Conservation (phyloP, 73 alveolate species). For the Paramecium sonneborni region DNA sequence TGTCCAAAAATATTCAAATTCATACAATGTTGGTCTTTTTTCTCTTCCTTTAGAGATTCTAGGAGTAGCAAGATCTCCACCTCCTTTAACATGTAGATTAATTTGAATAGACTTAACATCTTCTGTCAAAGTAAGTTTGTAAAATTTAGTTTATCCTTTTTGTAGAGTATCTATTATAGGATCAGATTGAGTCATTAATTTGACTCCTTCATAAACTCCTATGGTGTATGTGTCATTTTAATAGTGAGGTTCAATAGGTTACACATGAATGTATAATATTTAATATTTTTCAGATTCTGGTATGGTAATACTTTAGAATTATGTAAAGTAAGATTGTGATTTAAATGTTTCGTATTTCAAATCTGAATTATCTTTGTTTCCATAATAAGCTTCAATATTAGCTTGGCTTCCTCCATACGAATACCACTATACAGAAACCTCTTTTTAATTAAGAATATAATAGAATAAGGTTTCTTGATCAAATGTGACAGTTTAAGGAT, state of each 20-base stretch:
- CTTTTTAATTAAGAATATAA: background rate
- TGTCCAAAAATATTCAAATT: background rate
- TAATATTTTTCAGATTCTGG: background rate
- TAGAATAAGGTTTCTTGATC: background rate
- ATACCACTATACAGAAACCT: background rate
- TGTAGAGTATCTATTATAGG: background rate
- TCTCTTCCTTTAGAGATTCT: background rate
- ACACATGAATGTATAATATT: background rate
- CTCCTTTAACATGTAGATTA: background rate
- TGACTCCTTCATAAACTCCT: conserved; percentile 4
- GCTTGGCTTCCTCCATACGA: conserved; percentile 19
- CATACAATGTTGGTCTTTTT: background rate
- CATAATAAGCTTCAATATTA: background rate
- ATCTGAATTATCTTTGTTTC: background rate
- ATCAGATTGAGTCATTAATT: background rate
- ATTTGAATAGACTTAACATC: background rate
- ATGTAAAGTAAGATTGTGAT: background rate
- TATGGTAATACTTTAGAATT: background rate
- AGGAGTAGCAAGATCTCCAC: background rate
- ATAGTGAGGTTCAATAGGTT: background rate
- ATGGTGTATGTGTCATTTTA: background rate
- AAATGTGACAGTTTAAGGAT: background rate
- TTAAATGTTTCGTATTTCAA: background rate
- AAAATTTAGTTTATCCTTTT: background rate
- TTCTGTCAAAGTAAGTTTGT: background rate